A percentile compares a stretch with the other conserved stretches of the same genome.
These are phyloP conservation scores for Arthroderma sp. DNA, from an alignment of 2,329 filamentous ascomycete genomes.

Conservation along the genomic window DNA sequence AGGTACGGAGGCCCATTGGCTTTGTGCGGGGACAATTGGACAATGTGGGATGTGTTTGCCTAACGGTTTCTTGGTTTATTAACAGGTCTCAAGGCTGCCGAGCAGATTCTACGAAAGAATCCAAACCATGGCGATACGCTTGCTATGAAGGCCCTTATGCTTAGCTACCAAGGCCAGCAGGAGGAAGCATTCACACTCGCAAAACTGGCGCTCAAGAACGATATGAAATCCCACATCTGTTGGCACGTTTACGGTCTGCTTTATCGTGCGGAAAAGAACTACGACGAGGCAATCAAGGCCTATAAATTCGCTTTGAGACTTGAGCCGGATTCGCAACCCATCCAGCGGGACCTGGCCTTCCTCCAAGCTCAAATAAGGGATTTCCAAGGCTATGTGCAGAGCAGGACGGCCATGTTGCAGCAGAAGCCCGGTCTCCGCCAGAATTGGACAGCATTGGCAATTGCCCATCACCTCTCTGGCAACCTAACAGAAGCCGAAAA, in stretches of 20 bases:
- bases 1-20: conserved; percentile 30
- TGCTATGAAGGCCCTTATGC: conserved; percentile 96
- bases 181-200: conserved; percentile 90
- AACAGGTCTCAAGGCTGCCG: conserved; percentile 77
- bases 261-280: conserved; percentile 90
- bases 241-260: conserved; percentile 98
- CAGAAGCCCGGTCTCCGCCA: conserved; percentile 68
- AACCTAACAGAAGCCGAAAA: conserved; percentile 78
- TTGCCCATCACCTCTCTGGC: conserved; percentile 83
- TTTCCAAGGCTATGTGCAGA: conserved; percentile 85
- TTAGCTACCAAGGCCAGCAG: conserved; percentile 81
- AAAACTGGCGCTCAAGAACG: conserved; percentile 81
- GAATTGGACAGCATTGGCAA: conserved; percentile 95
- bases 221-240: conserved; percentile 99
- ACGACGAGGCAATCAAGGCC: conserved; percentile 96
- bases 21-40: conserved; percentile 5
- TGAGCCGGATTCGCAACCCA: conserved; percentile 88
- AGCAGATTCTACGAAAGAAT: conserved; percentile 89
- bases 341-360: conserved; percentile 83
- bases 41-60: background rate
- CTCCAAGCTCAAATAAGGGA: conserved; percentile 95
- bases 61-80: background rate
- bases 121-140: conserved; percentile 95
- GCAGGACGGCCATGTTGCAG: conserved; percentile 75
- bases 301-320: conserved; percentile 91